phyloP scores from a whole-genome alignment of 2,329 filamentous ascomycete genomes.

The Xylaria digitata region DNA sequence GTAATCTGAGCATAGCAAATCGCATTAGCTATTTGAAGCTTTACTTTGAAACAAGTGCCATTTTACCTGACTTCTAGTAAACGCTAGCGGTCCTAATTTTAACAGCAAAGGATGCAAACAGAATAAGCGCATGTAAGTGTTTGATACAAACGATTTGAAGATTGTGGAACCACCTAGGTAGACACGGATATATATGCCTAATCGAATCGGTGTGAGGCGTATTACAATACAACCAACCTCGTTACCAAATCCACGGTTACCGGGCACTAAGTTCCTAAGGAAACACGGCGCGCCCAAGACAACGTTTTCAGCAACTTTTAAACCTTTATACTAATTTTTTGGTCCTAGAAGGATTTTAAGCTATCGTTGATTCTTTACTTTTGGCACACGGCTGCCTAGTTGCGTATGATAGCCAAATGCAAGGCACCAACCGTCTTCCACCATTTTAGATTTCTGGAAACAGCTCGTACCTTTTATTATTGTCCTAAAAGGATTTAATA shows the following conservation, averaged over 20 bases:
- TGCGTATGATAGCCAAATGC: background rate
- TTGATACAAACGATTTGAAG: constrained; percentile 1
- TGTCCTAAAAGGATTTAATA: background rate
- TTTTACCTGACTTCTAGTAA: background rate
- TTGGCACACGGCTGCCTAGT: background rate
- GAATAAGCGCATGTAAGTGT: background rate
- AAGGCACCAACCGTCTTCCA: background rate
- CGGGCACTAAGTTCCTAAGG: background rate
- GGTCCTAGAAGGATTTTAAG: background rate
- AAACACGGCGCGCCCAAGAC: background rate
- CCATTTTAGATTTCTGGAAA: background rate
- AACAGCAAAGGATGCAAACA: background rate
- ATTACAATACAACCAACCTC: background rate
- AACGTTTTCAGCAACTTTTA: background rate
- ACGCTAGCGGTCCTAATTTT: background rate
- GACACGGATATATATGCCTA: background rate
- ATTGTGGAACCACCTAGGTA: background rate
- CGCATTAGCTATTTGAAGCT: background rate
- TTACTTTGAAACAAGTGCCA: background rate
- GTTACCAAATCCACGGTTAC: background rate
- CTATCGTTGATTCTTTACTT: background rate
- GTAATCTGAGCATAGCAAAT: background rate
- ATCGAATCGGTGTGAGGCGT: background rate
- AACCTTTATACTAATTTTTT: background rate
- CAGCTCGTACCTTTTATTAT: background rate